Evolutionary conservation across 306 rosid genomes (phyloP), one percentile per base, ranked within the genome.

Genomic region (Vigna nakashimae): DNA sequence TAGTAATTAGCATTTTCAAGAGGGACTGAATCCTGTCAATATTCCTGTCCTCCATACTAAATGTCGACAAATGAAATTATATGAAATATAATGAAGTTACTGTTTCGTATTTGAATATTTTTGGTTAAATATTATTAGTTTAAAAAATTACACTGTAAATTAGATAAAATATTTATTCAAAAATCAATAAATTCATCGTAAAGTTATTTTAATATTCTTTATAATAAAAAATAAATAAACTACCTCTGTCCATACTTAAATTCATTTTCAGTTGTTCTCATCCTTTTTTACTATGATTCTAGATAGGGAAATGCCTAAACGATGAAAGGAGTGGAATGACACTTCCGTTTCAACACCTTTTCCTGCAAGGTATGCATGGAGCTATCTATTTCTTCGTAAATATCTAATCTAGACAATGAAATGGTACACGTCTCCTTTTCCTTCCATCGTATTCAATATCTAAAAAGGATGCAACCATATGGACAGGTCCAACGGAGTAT

Each of bases 401-500:
- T 60, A 32, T 62, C 20, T 30, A 30, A 24, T 59, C 22, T 32
- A 32, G 22, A 63, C 26, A 32, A 63, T 32, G 68, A 32, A 34
- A 63, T 64, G 49, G 24, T 8, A 46, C 26, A n/a, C 43, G 4
- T 30, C 24, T 63, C 22, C 12, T 16, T 9, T 63, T 30, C 69
- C 26, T 34, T 63, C 48, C 20, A 30, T 10, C 15, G 26, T n/a
- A 64, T 10, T 17, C 50, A 63, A 36, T 42, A 42, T 42, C 71
- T 3, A 66, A 42, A 66, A 66, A 5, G 71, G 12, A 14, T 15
- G 71, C 20, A 34, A 43, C 56, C 15, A 32, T 28, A 38, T 48
- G 36, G 79, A 70, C 18, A 13, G 66, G 69, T 76, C 30, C 70
- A 53, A 53, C 22, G 22, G 9, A 15, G 48, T 62, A 46, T 75